Percentiles rank a stretch among this genome's conserved stretches.
Conservation (phyloP, 2,329 filamentous ascomycete species). For the Dactylellina leptospora region DNA sequence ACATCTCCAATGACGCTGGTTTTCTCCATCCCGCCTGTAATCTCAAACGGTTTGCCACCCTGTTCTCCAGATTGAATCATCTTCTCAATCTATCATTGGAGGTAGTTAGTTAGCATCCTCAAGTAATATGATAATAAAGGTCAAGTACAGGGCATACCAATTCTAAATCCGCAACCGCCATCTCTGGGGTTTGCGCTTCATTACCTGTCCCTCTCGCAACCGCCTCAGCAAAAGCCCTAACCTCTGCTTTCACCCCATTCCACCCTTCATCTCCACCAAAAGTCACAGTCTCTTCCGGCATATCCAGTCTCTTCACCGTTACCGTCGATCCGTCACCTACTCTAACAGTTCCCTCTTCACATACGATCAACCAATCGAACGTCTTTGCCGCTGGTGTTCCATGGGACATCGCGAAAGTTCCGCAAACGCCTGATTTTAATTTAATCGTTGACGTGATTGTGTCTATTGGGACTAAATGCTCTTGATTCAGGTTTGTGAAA, state of each 20-base stretch:
- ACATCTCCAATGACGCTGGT: slow-evolving; percentile 41
- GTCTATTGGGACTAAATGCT: slow-evolving; percentile 72
- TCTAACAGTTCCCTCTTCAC: slow-evolving; percentile 68
- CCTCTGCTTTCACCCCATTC: slow-evolving; percentile 69
- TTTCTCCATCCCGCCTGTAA: slow-evolving; percentile 48
- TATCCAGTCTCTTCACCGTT: slow-evolving; percentile 58
- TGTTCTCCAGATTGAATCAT: slow-evolving; percentile 59
- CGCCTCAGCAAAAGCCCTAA: slow-evolving; percentile 69
- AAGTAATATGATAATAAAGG: neutral
- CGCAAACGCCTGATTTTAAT: slow-evolving; percentile 66
- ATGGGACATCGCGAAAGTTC: slow-evolving; percentile 68
- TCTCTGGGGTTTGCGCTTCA: slow-evolving; percentile 66
- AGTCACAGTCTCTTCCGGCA: slow-evolving; percentile 61
- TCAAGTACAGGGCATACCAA: slow-evolving; percentile 64
- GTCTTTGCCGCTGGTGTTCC: slow-evolving; percentile 66
- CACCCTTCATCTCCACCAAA: slow-evolving; percentile 60
- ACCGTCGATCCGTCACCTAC: slow-evolving; percentile 63
- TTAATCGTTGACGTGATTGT: slow-evolving; percentile 70
- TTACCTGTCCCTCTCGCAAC: slow-evolving; percentile 64
- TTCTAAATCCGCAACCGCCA: slow-evolving; percentile 71
- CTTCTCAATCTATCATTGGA: slow-evolving; percentile 57
- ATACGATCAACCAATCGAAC: slow-evolving; percentile 68
- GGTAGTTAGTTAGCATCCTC: slow-evolving; percentile 38
- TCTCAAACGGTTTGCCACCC: slow-evolving; percentile 55
- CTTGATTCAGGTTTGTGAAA: slow-evolving; percentile 66